Evolutionary conservation across 192 early-diverging fungal genomes (phyloP).

Genomic region (Backusella westeae): DNA sequence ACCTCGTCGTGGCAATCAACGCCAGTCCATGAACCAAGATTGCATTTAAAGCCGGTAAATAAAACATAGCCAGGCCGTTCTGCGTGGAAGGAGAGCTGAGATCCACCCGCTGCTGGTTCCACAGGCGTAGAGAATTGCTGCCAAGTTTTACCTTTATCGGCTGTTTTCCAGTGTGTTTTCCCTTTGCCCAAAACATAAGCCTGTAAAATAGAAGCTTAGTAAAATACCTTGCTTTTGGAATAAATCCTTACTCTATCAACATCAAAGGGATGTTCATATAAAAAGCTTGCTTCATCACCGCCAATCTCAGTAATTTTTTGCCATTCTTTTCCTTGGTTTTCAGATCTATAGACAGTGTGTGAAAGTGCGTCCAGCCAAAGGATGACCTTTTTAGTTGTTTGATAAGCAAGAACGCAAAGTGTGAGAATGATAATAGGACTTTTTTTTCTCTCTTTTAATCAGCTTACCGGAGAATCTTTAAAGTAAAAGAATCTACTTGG

Average conservation of each 20-base stretch:
- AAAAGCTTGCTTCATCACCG: constrained; percentile 36
- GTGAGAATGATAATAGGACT: not conserved
- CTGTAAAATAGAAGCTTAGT: constrained; percentile 33
- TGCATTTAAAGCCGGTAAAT: constrained; percentile 58
- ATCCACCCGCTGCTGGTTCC: constrained; percentile 29
- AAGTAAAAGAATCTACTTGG: constrained; percentile 52
- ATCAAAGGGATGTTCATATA: constrained; percentile 70
- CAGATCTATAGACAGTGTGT: constrained; percentile 58
- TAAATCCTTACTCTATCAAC: constrained; percentile 46
- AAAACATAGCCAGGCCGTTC: constrained; percentile 61
- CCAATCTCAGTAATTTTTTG: constrained; percentile 42
- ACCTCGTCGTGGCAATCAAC: constrained; percentile 61
- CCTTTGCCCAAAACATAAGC: constrained; percentile 53
- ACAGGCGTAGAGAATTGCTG: constrained; percentile 45
- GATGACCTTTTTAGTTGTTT: constrained; percentile 23
- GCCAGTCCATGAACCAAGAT: constrained; percentile 38
- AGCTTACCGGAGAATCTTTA: constrained; percentile 51
- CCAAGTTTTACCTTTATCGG: constrained; percentile 60
- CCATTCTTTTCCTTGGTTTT: constrained; percentile 69
- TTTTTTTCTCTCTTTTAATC: not conserved
- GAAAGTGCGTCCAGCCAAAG: constrained; percentile 53
- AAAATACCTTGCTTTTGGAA: constrained; percentile 38
- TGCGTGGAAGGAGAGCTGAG: constrained; percentile 67
- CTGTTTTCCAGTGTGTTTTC: constrained; percentile 58
- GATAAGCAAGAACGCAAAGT: not conserved